These are phyloP conservation scores for Chlamydomonas incerta DNA, from an alignment of 139 green algal species.

Conservation along the genomic window DNA sequence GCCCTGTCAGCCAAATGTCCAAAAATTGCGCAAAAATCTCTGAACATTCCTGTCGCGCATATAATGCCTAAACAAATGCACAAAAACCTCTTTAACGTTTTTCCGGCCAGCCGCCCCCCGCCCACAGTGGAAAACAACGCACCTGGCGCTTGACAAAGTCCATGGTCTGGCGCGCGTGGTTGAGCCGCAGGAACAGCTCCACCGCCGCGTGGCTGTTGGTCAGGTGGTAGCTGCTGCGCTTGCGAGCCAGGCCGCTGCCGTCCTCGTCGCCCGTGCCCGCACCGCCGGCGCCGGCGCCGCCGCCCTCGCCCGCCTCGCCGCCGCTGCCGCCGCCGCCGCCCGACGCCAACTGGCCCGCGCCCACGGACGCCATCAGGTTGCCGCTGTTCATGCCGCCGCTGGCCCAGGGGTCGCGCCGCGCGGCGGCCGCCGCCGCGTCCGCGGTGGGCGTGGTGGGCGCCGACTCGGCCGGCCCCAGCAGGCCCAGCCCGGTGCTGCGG, in stretches of 20 bases:
- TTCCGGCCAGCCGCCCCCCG: too few species aligned
- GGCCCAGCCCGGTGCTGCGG: conserved; percentile 12
- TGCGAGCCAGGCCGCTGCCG: not conserved
- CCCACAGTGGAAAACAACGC: too few species aligned
- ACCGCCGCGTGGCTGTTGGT: conserved; percentile 68
- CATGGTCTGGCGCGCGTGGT: conserved; percentile 86
- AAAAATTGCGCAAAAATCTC: too few species aligned
- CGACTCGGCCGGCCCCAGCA: conserved; percentile 12
- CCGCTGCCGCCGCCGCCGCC: not conserved
- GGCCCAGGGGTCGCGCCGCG: conserved; percentile 11
- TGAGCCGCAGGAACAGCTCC: conserved; percentile 87
- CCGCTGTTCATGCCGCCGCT: not conserved
- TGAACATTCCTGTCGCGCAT: too few species aligned
- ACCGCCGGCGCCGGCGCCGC: too few species aligned
- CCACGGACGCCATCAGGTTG: not conserved
- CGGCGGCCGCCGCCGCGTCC: not conserved
- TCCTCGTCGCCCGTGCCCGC: not conserved
- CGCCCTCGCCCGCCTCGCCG: too few species aligned
- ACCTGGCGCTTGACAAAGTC: conserved; percentile 88
- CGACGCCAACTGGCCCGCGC: not conserved
- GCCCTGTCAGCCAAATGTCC: too few species aligned
- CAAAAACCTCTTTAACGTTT: too few species aligned
- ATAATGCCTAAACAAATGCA: too few species aligned
- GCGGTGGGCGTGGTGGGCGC: conserved; percentile 16
- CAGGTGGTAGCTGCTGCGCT: conserved; percentile 57